phyloP scores from a whole-genome alignment of 2,329 filamentous ascomycete species.

The Trichoderma cornu-damae region DNA sequence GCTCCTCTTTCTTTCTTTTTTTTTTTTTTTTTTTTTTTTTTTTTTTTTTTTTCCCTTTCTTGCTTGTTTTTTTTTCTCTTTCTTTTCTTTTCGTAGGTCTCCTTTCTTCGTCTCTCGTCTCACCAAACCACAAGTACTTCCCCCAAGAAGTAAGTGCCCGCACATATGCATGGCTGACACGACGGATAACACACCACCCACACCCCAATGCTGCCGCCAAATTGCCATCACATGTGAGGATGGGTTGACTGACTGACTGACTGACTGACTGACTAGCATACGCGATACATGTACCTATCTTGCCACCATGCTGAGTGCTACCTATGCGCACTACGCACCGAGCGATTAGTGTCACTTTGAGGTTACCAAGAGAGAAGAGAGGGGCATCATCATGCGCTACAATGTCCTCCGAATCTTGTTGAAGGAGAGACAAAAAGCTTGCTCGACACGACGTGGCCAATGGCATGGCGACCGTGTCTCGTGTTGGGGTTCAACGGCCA shows the following conservation, averaged over 20 bases:
- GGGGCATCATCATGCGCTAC: slow-evolving; percentile 1
- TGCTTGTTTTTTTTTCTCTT: too few species aligned
- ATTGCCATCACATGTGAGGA: background rate
- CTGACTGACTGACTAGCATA: background rate
- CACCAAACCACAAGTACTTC: slow-evolving; percentile 2
- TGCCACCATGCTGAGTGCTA: background rate
- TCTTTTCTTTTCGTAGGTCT: too few species aligned
- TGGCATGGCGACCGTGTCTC: background rate
- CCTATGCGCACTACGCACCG: background rate
- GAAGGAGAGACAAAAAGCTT: background rate
- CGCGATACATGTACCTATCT: background rate
- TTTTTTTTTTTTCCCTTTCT: too few species aligned
- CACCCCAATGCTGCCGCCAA: slow-evolving; percentile 5
- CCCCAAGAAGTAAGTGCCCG: background rate
- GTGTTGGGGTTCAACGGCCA: background rate
- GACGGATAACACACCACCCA: background rate
- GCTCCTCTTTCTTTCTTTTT: too few species aligned
- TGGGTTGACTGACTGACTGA: slow-evolving; percentile 6
- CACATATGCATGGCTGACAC: slow-evolving; percentile 16
- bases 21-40: too few species aligned
- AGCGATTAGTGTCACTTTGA: background rate
- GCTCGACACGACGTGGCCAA: background rate
- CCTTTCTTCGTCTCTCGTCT: background rate
- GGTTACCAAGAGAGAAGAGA: background rate
- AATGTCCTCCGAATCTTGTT: background rate